A percentile compares a stretch with the other conserved stretches of the same genome.
Conservation (phyloP, 805 yeast genomes). For the Saccharomyces jurei region DNA sequence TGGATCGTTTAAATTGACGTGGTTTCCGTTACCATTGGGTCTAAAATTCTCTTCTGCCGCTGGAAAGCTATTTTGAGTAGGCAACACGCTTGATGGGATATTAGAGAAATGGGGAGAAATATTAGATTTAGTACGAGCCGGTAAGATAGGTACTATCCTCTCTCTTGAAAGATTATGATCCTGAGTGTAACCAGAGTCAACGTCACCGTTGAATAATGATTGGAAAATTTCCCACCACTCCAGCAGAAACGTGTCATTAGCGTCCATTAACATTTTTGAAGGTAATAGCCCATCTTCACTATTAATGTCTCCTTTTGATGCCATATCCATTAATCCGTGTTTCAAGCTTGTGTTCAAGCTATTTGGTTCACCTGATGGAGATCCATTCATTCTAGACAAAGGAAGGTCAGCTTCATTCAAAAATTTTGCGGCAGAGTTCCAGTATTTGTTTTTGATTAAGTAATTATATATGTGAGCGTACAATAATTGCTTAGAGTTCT, state of each 20-base stretch:
- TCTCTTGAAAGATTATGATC: conserved; percentile 10
- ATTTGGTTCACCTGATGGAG: background rate
- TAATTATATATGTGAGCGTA: conserved; percentile 48
- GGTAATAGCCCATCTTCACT: conserved; percentile 20
- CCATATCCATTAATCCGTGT: conserved; percentile 5
- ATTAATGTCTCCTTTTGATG: background rate
- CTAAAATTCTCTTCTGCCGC: background rate
- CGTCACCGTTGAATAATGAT: conserved; percentile 18
- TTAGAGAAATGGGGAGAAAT: background rate
- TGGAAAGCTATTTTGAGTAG: background rate
- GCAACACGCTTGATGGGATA: background rate
- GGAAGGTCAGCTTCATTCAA: conserved; percentile 41
- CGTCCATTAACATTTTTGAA: conserved; percentile 36
- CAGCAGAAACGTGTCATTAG: conserved; percentile 40
- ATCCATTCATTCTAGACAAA: conserved; percentile 10
- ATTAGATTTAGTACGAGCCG: conserved; percentile 5
- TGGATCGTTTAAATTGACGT: background rate
- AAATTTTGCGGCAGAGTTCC: conserved; percentile 44
- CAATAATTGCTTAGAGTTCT: conserved; percentile 42
- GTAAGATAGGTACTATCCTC: conserved; percentile 14
- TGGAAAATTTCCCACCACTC: conserved; percentile 53
- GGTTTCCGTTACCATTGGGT: background rate
- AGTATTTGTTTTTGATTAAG: conserved; percentile 38
- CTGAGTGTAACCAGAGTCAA: background rate
- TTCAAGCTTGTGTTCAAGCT: conserved; percentile 3